Conservation (phyloP, 2,329 filamentous ascomycete genomes). For the Microdochium bolleyi region DNA sequence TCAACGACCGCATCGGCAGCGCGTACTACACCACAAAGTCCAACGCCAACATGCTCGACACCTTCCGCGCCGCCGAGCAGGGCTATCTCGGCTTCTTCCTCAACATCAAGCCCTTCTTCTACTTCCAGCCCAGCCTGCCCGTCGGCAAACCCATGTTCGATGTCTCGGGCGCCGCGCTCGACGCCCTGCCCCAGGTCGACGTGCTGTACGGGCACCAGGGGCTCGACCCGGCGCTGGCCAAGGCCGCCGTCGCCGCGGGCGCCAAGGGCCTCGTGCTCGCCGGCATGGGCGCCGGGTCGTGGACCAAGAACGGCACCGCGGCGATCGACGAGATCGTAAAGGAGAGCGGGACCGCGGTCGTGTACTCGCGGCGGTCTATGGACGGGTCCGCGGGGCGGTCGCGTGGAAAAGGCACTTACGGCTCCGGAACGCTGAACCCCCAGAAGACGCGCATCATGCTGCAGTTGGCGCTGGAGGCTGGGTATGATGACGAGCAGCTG, state of each 20-base stretch:
- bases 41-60: constrained; percentile 55
- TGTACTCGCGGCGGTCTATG: constrained; percentile 41
- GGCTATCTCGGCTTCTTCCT: constrained; percentile 51
- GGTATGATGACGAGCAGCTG: constrained; percentile 13
- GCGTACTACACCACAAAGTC: constrained; percentile 54
- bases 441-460: constrained; percentile 46
- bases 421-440: constrained; percentile 43
- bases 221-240: constrained; percentile 37
- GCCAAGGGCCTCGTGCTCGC: constrained; percentile 48
- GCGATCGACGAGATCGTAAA: constrained; percentile 35
- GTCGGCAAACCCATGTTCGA: constrained; percentile 35
- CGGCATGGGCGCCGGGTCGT: constrained; percentile 45
- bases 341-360: constrained; percentile 36
- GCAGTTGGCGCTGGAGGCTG: constrained; percentile 25
- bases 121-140: constrained; percentile 42
- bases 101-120: constrained; percentile 51
- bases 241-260: constrained; percentile 37
- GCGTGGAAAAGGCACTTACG: constrained; percentile 25
- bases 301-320: constrained; percentile 27
- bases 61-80: constrained; percentile 50
- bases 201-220: constrained; percentile 49
- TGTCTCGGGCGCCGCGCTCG: constrained; percentile 19
- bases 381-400: constrained; percentile 39
- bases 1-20: constrained; percentile 53
- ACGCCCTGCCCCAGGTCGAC: constrained; percentile 42